phyloP scores from a whole-genome alignment of 106 monocot genomes.

The Dendrobium huoshanense region DNA sequence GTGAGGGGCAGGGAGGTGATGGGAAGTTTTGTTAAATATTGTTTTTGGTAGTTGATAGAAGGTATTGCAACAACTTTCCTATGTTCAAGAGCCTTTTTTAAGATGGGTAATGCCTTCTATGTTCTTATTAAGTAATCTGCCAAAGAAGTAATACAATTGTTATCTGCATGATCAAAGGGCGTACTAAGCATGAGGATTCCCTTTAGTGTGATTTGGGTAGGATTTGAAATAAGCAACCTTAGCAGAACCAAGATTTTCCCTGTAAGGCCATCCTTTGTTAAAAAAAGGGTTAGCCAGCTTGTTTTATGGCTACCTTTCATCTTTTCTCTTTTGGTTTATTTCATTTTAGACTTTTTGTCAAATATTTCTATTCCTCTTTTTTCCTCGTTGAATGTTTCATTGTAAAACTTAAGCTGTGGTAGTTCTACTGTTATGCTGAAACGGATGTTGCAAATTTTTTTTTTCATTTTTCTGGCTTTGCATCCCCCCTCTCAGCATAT shows the following conservation, averaged over 20 bases:
- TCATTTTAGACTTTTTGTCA: background rate
- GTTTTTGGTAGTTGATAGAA: background rate
- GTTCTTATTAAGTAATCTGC: background rate
- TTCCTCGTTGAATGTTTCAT: background rate
- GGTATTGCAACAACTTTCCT: background rate
- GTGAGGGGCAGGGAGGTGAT: background rate
- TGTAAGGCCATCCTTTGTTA: too few species aligned
- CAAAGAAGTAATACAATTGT: background rate
- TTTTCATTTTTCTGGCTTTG: background rate
- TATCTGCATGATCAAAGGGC: background rate
- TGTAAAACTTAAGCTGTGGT: background rate
- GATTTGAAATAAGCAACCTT: background rate
- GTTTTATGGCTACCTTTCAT: too few species aligned
- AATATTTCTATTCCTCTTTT: background rate
- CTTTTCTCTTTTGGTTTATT: background rate
- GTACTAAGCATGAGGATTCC: background rate
- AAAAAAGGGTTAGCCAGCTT: too few species aligned
- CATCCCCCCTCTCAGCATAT: background rate
- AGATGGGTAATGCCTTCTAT: background rate
- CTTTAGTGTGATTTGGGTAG: background rate
- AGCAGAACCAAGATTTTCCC: background rate
- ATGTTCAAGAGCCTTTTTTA: background rate
- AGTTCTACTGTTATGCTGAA: background rate
- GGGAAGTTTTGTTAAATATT: background rate
- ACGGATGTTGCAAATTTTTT: background rate